phyloP scores from a whole-genome alignment of 768 basidiomycete species.

The Epithele typhae region DNA sequence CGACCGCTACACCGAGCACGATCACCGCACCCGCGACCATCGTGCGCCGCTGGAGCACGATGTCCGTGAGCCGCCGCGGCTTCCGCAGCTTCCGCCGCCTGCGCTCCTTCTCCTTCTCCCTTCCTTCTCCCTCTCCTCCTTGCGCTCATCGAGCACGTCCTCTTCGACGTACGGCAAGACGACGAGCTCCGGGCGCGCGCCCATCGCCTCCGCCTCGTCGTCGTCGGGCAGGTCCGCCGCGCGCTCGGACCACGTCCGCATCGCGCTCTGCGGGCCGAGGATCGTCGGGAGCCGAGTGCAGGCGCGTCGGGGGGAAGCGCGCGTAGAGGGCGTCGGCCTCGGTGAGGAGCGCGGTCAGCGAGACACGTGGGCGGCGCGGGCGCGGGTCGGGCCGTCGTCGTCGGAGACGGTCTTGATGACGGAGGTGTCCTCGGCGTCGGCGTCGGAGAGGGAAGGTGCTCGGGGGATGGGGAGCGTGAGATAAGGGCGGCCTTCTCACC shows the following conservation, averaged over 20 bases:
- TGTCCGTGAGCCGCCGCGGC: slow-evolving; percentile 24
- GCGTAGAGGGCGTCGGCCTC: slow-evolving; percentile 55
- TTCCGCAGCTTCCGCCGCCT: slow-evolving; percentile 29
- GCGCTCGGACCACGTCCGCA: slow-evolving; percentile 68
- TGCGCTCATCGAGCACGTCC: slow-evolving; percentile 4
- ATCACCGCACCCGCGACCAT: slow-evolving; percentile 64
- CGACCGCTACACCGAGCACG: slow-evolving; percentile 67
- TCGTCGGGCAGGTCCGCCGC: slow-evolving; percentile 41
- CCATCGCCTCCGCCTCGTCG: slow-evolving; percentile 58
- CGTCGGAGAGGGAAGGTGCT: too few species aligned
- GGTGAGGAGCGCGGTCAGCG: slow-evolving; percentile 47
- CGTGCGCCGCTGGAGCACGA: slow-evolving; percentile 25
- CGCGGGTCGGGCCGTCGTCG: slow-evolving; percentile 34
- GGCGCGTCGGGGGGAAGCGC: slow-evolving; percentile 57
- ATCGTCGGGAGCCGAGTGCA: slow-evolving; percentile 52
- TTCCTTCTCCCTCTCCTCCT: neutral
- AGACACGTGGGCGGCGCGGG: slow-evolving; percentile 29
- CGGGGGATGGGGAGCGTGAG: too few species aligned
- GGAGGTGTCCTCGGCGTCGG: too few species aligned
- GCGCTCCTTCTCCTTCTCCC: slow-evolving; percentile 26
- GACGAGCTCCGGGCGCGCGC: slow-evolving; percentile 47
- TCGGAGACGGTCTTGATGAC: too few species aligned
- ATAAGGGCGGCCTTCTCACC: too few species aligned
- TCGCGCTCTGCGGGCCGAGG: slow-evolving; percentile 75
- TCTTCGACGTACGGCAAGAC: slow-evolving; percentile 44